Percentiles rank a stretch among this genome's conserved stretches.
Conservation (phyloP, 768 basidiomycete genomes). For the Amanita molliuscula region DNA sequence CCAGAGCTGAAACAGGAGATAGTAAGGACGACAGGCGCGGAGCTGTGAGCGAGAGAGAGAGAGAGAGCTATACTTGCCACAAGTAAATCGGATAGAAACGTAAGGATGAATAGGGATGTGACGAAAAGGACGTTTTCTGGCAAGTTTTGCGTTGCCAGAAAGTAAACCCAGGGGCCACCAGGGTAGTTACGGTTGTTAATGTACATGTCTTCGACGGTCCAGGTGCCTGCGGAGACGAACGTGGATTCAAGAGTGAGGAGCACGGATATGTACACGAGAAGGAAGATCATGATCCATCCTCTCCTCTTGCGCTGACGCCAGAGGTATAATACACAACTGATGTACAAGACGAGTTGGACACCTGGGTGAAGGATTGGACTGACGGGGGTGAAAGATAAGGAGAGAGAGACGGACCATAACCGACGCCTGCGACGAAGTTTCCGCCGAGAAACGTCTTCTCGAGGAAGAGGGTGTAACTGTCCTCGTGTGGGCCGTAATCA, state of each 20-base stretch:
- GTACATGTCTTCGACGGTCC: conserved; percentile 30
- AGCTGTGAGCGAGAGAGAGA: too few relatives aligned
- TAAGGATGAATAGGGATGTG: conserved; percentile 31
- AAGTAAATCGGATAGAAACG: conserved; percentile 30
- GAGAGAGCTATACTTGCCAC: conserved; percentile 30
- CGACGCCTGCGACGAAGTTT: conserved; percentile 28
- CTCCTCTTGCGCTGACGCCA: conserved; percentile 13
- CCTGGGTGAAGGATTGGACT: conserved; percentile 14
- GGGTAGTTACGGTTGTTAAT: conserved; percentile 32
- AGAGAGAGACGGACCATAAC: conserved; percentile 22
- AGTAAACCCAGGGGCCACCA: conserved; percentile 34
- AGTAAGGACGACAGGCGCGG: conserved; percentile 24
- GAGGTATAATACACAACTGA: background rate
- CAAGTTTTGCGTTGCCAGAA: conserved; percentile 27
- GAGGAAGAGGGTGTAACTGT: conserved; percentile 20
- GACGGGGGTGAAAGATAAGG: background rate
- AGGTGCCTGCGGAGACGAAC: conserved; percentile 28
- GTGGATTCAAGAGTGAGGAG: conserved; percentile 27
- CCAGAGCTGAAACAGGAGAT: conserved; percentile 22
- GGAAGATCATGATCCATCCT: conserved; percentile 7
- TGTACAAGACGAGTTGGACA: conserved; percentile 22
- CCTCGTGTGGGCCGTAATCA: conserved; percentile 21
- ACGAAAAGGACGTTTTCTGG: conserved; percentile 29
- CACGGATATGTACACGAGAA: conserved; percentile 27
- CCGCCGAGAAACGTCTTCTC: conserved; percentile 32